A percentile compares a stretch with the other conserved stretches of the same genome.
Evolutionary conservation across 1,284 basidiomycete species (phyloP).

Genomic region (Meira miltonrushii): DNA sequence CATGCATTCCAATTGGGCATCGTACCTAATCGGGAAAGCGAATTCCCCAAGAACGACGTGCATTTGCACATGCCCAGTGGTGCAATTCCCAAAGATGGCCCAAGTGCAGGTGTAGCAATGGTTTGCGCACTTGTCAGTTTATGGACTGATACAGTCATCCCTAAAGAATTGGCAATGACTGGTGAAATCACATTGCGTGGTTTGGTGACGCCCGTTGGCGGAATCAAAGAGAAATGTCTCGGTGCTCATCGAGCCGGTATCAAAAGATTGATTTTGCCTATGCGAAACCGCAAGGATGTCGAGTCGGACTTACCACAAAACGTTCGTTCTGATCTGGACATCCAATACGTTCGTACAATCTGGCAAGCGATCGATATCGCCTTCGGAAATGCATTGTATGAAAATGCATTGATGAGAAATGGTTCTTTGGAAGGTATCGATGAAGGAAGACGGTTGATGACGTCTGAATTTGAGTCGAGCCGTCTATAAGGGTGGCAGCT

Average conservation of each 20-base stretch:
- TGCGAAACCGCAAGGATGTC: constrained; percentile 75
- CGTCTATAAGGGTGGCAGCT: background rate
- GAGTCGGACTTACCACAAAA: constrained; percentile 73
- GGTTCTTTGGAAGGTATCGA: constrained; percentile 33
- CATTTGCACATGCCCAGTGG: constrained; percentile 83
- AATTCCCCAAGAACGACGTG: constrained; percentile 73
- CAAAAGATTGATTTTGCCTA: constrained; percentile 72
- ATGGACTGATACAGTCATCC: constrained; percentile 64
- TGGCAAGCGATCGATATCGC: constrained; percentile 71
- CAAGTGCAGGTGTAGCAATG: constrained; percentile 76
- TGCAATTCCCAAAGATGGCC: constrained; percentile 84
- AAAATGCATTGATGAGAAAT: constrained; percentile 29
- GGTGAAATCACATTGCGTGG: constrained; percentile 49
- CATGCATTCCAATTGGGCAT: constrained; percentile 76
- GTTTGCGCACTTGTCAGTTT: constrained; percentile 77
- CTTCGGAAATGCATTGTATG: constrained; percentile 25
- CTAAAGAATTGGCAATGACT: constrained; percentile 47
- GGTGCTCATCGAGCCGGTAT: constrained; percentile 67
- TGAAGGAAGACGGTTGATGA: constrained; percentile 35
- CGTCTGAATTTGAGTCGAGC: constrained; percentile 8
- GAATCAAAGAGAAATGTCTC: constrained; percentile 49
- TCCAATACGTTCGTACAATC: constrained; percentile 71
- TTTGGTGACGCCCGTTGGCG: constrained; percentile 47
- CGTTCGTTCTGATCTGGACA: constrained; percentile 67
- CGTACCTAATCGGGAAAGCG: constrained; percentile 63